Conservation (phyloP, 139 green algal species). For the Picochlorum costavermella region DNA sequence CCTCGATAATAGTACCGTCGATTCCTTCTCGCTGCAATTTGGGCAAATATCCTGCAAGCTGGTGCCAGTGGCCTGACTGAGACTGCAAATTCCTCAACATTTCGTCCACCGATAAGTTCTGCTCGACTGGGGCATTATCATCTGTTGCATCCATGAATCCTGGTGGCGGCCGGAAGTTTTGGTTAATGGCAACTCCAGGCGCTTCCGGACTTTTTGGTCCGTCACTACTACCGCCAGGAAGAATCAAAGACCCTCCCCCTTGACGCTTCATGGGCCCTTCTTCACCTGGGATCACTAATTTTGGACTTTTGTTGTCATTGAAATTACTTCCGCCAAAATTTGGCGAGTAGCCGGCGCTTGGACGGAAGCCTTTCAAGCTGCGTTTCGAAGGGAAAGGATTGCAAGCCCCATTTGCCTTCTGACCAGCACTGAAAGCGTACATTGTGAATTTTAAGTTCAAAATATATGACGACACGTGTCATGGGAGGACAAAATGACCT, state of each 20-base stretch:
- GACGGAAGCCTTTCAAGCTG: no score
- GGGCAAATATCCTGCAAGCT: slow-evolving; percentile 59
- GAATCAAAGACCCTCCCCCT: background rate
- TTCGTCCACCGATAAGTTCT: slow-evolving; percentile 16
- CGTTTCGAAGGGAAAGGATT: no score
- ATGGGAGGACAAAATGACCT: no score
- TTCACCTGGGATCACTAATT: slow-evolving; percentile 13
- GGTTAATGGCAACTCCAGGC: background rate
- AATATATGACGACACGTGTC: no score
- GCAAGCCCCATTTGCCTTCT: no score
- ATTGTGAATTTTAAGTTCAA: no score
- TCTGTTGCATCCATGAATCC: slow-evolving; percentile 62
- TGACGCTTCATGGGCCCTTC: background rate
- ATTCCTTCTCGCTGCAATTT: slow-evolving; percentile 41
- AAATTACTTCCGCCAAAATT: no score
- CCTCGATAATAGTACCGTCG: slow-evolving; percentile 42
- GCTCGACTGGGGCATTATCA: background rate
- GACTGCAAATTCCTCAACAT: slow-evolving; percentile 43
- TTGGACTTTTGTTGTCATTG: no score
- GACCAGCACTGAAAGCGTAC: no score
- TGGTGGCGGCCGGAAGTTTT: slow-evolving; percentile 54
- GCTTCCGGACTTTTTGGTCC: background rate
- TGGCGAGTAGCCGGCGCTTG: no score
- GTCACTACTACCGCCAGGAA: background rate
- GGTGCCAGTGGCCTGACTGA: slow-evolving; percentile 50